Percentiles rank a stretch among this genome's conserved stretches.
These are phyloP conservation scores for Pseudopyrenochaeta lycopersici DNA, from an alignment of 2,329 filamentous ascomycete species.

Conservation along the genomic window DNA sequence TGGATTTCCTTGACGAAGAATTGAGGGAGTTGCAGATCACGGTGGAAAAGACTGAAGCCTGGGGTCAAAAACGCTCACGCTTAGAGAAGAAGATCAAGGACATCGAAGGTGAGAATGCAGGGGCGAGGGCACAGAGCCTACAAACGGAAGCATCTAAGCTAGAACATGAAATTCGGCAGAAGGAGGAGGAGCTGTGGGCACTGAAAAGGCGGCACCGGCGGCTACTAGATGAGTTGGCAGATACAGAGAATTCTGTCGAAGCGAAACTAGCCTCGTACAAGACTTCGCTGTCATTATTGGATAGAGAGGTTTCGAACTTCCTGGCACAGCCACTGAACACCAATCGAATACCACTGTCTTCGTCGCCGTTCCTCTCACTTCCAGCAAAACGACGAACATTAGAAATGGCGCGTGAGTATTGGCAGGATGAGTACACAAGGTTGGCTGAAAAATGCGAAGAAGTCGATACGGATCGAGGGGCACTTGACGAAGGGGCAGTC, in stretches of 20 bases:
- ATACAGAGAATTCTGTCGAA: slow-evolving; percentile 71
- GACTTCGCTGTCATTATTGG: slow-evolving; percentile 71
- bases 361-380: slow-evolving; percentile 65
- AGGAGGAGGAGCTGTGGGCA: slow-evolving; percentile 70
- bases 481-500: slow-evolving; percentile 71
- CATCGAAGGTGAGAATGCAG: slow-evolving; percentile 65
- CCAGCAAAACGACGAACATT: slow-evolving; percentile 72
- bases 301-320: slow-evolving; percentile 68
- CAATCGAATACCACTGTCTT: slow-evolving; percentile 37
- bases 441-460: slow-evolving; percentile 64
- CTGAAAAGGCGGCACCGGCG: slow-evolving; percentile 69
- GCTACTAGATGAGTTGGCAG: slow-evolving; percentile 67
- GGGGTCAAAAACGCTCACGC: slow-evolving; percentile 65
- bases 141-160: slow-evolving; percentile 62
- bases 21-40: slow-evolving; percentile 66
- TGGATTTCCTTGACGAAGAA: slow-evolving; percentile 66
- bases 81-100: slow-evolving; percentile 64
- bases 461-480: slow-evolving; percentile 69
- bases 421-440: slow-evolving; percentile 68
- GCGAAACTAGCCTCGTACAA: slow-evolving; percentile 77
- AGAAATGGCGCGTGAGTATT: slow-evolving; percentile 76
- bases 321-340: slow-evolving; percentile 63
- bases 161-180: slow-evolving; percentile 69
- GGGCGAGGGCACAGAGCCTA: slow-evolving; percentile 63
- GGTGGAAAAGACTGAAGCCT: slow-evolving; percentile 66